Evolutionary conservation across 1,284 basidiomycete species (phyloP).

Genomic region (Tylopilus sp.): DNA sequence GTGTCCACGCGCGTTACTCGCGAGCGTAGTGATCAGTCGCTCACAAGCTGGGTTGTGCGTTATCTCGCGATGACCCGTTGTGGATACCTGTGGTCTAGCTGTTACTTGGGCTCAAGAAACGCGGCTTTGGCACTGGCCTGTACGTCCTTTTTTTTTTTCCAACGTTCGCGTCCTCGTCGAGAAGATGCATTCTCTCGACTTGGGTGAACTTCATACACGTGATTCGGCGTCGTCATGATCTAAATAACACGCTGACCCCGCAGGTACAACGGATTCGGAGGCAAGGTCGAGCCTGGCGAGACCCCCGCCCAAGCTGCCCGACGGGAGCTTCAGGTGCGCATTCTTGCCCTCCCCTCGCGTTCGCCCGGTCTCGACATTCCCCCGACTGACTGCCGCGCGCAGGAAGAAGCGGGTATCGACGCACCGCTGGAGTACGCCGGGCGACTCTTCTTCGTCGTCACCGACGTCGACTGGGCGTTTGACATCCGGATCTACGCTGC

Average conservation of each 20-base stretch:
- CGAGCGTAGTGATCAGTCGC: not conserved
- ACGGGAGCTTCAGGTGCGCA: conserved; percentile 40
- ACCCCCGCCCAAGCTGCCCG: conserved; percentile 38
- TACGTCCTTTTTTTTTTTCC: conserved; percentile 22
- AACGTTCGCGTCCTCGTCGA: not conserved
- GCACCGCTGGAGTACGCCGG: conserved; percentile 58
- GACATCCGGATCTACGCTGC: conserved; percentile 67
- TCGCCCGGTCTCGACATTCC: not conserved
- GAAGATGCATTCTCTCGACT: not conserved
- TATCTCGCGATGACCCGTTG: not conserved
- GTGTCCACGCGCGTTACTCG: conserved; percentile 1
- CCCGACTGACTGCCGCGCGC: not conserved
- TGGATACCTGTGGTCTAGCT: conserved; percentile 28
- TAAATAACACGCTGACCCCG: not conserved
- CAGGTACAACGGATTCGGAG: conserved; percentile 52
- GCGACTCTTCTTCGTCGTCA: conserved; percentile 55
- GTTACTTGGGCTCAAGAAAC: conserved; percentile 46
- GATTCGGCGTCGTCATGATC: not conserved
- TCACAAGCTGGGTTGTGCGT: not conserved
- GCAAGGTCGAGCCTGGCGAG: conserved; percentile 45
- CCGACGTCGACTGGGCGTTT: conserved; percentile 53
- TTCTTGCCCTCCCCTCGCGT: not conserved
- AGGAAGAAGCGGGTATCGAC: conserved; percentile 78
- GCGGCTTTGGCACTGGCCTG: conserved; percentile 45
- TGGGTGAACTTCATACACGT: not conserved